These are phyloP conservation scores for Suhomyces sp. DNA, from an alignment of 805 yeast species.

Conservation along the genomic window DNA sequence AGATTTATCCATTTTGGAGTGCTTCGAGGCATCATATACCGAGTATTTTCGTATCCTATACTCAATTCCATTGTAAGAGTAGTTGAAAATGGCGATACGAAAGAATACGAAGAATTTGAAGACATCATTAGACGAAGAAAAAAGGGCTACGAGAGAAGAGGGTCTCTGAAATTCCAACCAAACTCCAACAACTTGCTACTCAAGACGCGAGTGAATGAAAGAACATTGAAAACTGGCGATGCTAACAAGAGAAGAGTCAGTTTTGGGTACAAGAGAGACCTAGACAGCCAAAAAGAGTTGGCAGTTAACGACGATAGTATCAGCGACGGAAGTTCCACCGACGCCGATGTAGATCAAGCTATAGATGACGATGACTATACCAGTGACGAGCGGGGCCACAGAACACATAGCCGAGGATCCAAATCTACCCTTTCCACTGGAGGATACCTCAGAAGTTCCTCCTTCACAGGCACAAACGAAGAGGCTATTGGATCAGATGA, in stretches of 20 bases:
- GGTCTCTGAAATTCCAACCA: not conserved
- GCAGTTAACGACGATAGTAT: not conserved
- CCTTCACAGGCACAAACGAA: not conserved
- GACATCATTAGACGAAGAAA: conserved; percentile 13
- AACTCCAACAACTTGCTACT: conserved; percentile 4
- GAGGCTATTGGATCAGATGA: conserved; percentile 8
- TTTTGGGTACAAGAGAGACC: conserved; percentile 16
- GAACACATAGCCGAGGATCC: not conserved
- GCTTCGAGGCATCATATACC: conserved; percentile 72
- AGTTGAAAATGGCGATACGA: conserved; percentile 27
- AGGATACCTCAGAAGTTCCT: not conserved
- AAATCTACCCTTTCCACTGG: not conserved
- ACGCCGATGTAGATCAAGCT: not conserved
- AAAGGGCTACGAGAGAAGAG: not conserved
- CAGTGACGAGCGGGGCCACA: not conserved
- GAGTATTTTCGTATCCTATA: conserved; percentile 77
- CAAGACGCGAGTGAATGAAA: conserved; percentile 13
- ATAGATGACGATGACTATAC: conserved; percentile 7
- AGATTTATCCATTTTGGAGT: conserved; percentile 86
- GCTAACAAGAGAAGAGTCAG: conserved; percentile 29
- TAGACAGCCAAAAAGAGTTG: not conserved
- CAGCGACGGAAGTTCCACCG: conserved; percentile 8
- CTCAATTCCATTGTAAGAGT: conserved; percentile 39
- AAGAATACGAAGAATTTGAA: conserved; percentile 11
- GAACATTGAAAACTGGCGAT: conserved; percentile 16